Evolutionary conservation across 371 early-diverging fungal species (phyloP).

Genomic region (Apophysomyces sp.): DNA sequence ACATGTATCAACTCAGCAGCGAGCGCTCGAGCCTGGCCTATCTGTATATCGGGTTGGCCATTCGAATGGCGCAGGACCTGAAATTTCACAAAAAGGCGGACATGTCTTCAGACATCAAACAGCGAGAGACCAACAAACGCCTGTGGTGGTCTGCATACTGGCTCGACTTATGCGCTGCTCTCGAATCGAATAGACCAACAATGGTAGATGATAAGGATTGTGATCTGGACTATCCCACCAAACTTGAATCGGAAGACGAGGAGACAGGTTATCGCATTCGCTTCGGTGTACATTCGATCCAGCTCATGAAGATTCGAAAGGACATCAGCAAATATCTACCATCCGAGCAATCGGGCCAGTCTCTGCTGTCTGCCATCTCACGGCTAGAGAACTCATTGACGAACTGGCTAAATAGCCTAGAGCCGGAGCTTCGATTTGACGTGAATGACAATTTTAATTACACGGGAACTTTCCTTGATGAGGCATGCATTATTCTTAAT

Average conservation of each 20-base stretch:
- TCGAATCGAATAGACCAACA: conserved; percentile 38
- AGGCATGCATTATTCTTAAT: conserved; percentile 28
- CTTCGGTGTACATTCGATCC: conserved; percentile 46
- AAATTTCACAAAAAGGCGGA: conserved; percentile 47
- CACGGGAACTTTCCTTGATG: conserved; percentile 29
- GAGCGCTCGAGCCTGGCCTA: conserved; percentile 51
- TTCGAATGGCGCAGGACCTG: conserved; percentile 59
- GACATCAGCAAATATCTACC: conserved; percentile 45
- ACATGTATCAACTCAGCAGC: conserved; percentile 55
- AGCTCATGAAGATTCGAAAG: conserved; percentile 51
- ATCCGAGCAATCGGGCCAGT: conserved; percentile 41
- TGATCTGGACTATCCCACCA: conserved; percentile 47
- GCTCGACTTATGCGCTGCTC: conserved; percentile 44
- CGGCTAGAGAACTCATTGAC: conserved; percentile 49
- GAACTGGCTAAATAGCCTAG: conserved; percentile 41
- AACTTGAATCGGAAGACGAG: conserved; percentile 38
- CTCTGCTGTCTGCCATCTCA: conserved; percentile 38
- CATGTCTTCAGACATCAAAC: conserved; percentile 41
- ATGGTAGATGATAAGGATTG: conserved; percentile 57
- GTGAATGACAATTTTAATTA: conserved; percentile 23
- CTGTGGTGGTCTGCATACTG: conserved; percentile 60
- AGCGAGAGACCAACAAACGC: conserved; percentile 49
- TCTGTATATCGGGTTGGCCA: conserved; percentile 54
- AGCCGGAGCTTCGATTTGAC: conserved; percentile 20
- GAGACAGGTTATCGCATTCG: conserved; percentile 35